Evolutionary conservation across 2,329 filamentous ascomycete species (phyloP), one percentile per base, ranked within the genome.

Genomic region (Cercospora janseana): DNA sequence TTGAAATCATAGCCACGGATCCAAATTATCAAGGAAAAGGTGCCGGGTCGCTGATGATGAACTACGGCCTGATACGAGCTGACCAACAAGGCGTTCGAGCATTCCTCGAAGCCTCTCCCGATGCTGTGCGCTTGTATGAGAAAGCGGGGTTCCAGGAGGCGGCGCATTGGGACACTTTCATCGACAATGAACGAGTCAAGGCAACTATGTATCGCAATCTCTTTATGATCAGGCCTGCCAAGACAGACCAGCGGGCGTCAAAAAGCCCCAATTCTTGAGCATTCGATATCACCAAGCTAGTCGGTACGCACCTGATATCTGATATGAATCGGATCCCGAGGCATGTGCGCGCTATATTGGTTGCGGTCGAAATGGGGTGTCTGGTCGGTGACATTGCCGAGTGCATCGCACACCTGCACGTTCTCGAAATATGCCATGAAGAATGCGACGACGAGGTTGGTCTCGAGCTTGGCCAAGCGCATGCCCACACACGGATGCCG

Each of bases 381-480:
- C 6, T 54, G 37, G 1, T 32, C 44, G 6, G 66, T 48, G 18
- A 45, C 56, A 2, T 65, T 66, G 0, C 75, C 76, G 3, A 66
- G 46, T 34, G 63, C 61, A 32, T 79, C 71, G n/a, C 62, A 59
- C 3, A 77, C 65, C 7, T 67, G 58, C 49, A 73, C 75, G 48
- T 79, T 72, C 53, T 79, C 75, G 47, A 79, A 80, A 32, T 69
- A 69, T 3, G 76, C 72, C 12, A 77, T 47, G 49, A 79, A 78
- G 38, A 74, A 71, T 1, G 75, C 75, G 0, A 70, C 71, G 23
- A 79, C 75, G 51, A 80, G 63, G 43, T 70, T 74, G 48, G 74
- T 72, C 60, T 80, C 77, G 1, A 81, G 63, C 55, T 79, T 79
- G 1, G 78, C 78, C 60, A 80, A 79, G 46, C 69, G 58, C 63